A percentile compares a stretch with the other conserved stretches of the same genome.
phyloP scores from a whole-genome alignment of 441 rosid species.

The Erodium texanum region DNA sequence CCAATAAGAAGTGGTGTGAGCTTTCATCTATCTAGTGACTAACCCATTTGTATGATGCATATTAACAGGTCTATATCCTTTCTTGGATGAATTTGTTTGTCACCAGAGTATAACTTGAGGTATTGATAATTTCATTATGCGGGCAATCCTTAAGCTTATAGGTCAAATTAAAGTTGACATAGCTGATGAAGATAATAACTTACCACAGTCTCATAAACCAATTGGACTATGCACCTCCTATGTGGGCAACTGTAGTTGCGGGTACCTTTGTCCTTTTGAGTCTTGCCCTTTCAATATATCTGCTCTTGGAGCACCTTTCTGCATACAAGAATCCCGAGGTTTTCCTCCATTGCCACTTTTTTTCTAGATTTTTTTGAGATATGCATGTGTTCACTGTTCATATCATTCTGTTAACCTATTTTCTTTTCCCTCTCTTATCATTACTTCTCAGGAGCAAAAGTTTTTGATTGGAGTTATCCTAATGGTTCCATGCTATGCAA shows the following conservation, averaged over 20 bases:
- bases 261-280: slow-evolving; percentile 48
- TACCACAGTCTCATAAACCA: slow-evolving; percentile 29
- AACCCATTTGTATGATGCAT: background rate
- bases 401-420: background rate
- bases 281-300: slow-evolving; percentile 66
- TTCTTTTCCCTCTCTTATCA: slow-evolving; percentile 9
- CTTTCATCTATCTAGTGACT: background rate
- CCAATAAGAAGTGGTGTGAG: background rate
- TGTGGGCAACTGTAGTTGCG: slow-evolving; percentile 68
- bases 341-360: slow-evolving; percentile 8
- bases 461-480: slow-evolving; percentile 93
- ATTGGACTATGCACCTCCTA: slow-evolving; percentile 50
- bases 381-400: background rate
- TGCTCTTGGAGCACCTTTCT: slow-evolving; percentile 82
- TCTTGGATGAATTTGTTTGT: background rate
- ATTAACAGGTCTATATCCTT: background rate
- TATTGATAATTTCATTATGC: slow-evolving; percentile 25
- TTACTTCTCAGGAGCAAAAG: slow-evolving; percentile 72
- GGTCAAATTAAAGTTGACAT: slow-evolving; percentile 19
- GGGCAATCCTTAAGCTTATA: slow-evolving; percentile 15
- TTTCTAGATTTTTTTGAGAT: background rate
- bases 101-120: background rate
- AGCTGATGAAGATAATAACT: slow-evolving; percentile 42
- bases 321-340: slow-evolving; percentile 99
- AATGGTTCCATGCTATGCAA: slow-evolving; percentile 94